Evolutionary conservation across 257 asterid genomes (phyloP), one percentile per base, ranked within the genome.

Genomic region (Primulina eburnea): DNA sequence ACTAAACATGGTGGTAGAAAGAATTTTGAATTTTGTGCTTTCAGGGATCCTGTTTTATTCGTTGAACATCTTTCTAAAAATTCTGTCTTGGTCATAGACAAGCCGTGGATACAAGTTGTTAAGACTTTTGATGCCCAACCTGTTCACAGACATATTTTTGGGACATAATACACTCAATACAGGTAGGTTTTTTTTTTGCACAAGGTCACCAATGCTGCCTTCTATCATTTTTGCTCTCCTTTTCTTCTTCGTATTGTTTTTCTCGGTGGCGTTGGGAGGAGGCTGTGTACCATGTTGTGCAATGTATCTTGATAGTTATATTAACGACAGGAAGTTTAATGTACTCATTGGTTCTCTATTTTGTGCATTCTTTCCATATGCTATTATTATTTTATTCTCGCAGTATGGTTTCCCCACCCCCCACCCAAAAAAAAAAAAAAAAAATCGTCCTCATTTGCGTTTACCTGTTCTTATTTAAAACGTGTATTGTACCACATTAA

Each of bases 121-220:
- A 80, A 82, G 78, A 55, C 83, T 69, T 88, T 95, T n/a, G 97
- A 88, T 59, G 35, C 89, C 55, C 80, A 79, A 71, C 98, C 98
- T 71, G 90, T 95, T 81, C 97, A 95, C 83, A 92, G 90, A 85
- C 95, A 92, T 79, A 82, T 92, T 35, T 94, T 60, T 64, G 99
- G 99, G 80, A 84, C 96, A 70, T 94, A 78, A 68, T 57, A 47
- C 50, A 32, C 17, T 62, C 7, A 12, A 55, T 26, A 34, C 70
- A 65, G 79, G 60, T 69, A 16, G 62, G 77, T 24, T 3, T 4
- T 77, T 57, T 52, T 67, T 69, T 53, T 64, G 63, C 77, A 71
- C 35, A 17, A 61, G 87, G 81, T 67, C 40, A 68, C 26, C 53
- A 58, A 69, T 69, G 76, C 34, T 40, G 71, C 77, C 79, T 76